Evolutionary conservation across 2,329 filamentous ascomycete species (phyloP), one percentile per base, ranked within the genome.

Genomic region (Paecilomyces sp.): DNA sequence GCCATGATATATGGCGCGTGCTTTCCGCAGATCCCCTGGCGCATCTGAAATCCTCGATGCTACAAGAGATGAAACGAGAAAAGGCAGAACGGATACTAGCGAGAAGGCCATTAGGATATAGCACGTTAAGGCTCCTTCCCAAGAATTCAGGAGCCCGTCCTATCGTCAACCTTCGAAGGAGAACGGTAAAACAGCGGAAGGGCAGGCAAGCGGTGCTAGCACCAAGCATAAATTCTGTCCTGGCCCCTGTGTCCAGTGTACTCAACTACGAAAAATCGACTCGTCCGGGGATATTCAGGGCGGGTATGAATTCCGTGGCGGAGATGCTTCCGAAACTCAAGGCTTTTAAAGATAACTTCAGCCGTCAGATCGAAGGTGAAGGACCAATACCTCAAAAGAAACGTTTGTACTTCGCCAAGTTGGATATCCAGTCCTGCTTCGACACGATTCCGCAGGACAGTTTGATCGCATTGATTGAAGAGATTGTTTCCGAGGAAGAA

Each of bases 371-470:
- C 28, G 22, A 58, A 33, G 25, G 57, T 24, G 36, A 73, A 64
- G 0, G 71, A 89, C 79, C 74, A 3, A 47, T 25, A 18, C 18
- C 41, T 9, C 5, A 15, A 18, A 18, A 47, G 15, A 22, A 28
- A 12, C 55, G 1, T 24, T 75, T 97, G 1, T 97, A 90, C 74
- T 96, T 97, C 74, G 92, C 88, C 61, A 99, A 99, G 72, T 80
- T 96, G 12, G 94, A 99, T 69, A 92, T 99, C 22, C 85, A 90
- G 70, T 86, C 91, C 1, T 96, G 93, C 66, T 99, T 97, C 71
- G 94, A 99, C 73, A 96, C 90, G 0, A 97, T 99, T 53, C 94
- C 94, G 0, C 94, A 97, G 71, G 76, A 83, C 28, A 84, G 85
- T 0, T 79, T 97, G 18, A 70, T 97, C 34, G 72, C 80, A 25